A percentile compares a stretch with the other conserved stretches of the same genome.
These are phyloP conservation scores for Niveomyces coronatus DNA, from an alignment of 2,329 filamentous ascomycete genomes.

Conservation along the genomic window DNA sequence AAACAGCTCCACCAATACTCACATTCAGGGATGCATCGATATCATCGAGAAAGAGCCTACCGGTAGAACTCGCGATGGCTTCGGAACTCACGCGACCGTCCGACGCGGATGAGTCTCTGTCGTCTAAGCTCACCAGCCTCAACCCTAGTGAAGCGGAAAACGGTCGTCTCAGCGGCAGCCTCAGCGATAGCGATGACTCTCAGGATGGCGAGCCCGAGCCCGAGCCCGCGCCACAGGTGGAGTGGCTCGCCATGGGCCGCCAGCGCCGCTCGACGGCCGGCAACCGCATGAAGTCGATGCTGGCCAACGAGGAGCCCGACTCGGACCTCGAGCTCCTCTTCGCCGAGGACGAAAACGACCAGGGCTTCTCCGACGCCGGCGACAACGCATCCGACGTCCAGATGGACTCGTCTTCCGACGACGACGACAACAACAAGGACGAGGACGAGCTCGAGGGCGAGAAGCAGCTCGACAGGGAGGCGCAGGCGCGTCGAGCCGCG, in stretches of 20 bases:
- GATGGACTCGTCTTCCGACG: conserved; percentile 76
- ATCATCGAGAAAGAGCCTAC: neutral
- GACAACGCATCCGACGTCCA: conserved; percentile 64
- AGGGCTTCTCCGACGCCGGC: conserved; percentile 59
- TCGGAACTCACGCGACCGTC: conserved; percentile 18
- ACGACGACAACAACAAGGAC: conserved; percentile 59
- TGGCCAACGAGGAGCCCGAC: conserved; percentile 63
- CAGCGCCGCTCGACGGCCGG: conserved; percentile 72
- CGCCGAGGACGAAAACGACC: conserved; percentile 59
- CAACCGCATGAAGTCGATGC: conserved; percentile 69
- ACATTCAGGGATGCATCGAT: conserved; percentile 4
- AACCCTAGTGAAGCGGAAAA: conserved; percentile 18
- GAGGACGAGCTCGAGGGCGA: conserved; percentile 82
- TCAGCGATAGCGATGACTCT: conserved; percentile 22
- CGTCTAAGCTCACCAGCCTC: conserved; percentile 17
- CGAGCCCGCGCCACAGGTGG: conserved; percentile 29
- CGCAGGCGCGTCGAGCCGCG: conserved; percentile 53
- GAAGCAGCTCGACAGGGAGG: conserved; percentile 70
- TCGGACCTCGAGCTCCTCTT: conserved; percentile 66
- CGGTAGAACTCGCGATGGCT: conserved; percentile 17
- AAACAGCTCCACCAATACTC: no score
- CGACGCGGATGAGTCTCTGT: conserved; percentile 23
- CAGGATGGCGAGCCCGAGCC: conserved; percentile 28
- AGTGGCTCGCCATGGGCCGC: conserved; percentile 66
- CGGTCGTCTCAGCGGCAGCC: conserved; percentile 14